Evolutionary conservation across 139 green algal genomes (phyloP), one percentile per base, ranked within the genome.

Genomic region (Ettlia oleoabundans): DNA sequence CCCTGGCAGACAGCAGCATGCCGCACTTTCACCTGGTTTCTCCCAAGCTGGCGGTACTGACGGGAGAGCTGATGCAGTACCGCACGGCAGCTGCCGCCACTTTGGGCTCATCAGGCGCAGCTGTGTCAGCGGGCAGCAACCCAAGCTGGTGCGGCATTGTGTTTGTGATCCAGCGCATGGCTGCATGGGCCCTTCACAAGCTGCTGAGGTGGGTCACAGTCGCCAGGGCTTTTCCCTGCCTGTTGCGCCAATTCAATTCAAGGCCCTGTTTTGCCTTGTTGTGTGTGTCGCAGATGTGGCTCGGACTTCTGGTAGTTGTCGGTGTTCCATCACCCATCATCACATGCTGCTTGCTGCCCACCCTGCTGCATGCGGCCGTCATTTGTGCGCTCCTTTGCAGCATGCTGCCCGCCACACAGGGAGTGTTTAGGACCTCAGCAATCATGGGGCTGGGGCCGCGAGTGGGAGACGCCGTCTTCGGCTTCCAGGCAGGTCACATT

Each of bases 131-230:
- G 15, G 65, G 9, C 9, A 33, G 38, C 55, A 30, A 22, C 42
- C 58, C 35, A 28, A 42, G 35, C 58, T 91, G 87, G 87, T 84
- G 76, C 47, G 69, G 81, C 63, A 91, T 91, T 33, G 53, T 91
- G 24, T 91, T 91, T 82, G 81, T 78, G 1, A 83, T 58, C 0
- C 82, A 86, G 62, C 85, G 85, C 66, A 69, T 89, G 67, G 67
- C 85, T 1, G 58, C 70, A 8, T 61, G 88, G 81, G 84, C 80
- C 0, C 41, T 91, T 40, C 47, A 82, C 35, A 52, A 64, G 4
- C 35, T 90, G 64, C 77, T 89, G 40, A 43, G 58, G 70, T 42
- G 15, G 7, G 61, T 9, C 52, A n/a, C n/a, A n/a, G n/a, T n/a
- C n/a, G n/a, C n/a, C n/a, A n/a, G n/a, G 10, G 47, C 47, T 58